Percentiles rank a stretch among this genome's conserved stretches.
These are phyloP conservation scores for Hevea brasiliensis DNA, from an alignment of 345 rosid species.

Conservation along the genomic window DNA sequence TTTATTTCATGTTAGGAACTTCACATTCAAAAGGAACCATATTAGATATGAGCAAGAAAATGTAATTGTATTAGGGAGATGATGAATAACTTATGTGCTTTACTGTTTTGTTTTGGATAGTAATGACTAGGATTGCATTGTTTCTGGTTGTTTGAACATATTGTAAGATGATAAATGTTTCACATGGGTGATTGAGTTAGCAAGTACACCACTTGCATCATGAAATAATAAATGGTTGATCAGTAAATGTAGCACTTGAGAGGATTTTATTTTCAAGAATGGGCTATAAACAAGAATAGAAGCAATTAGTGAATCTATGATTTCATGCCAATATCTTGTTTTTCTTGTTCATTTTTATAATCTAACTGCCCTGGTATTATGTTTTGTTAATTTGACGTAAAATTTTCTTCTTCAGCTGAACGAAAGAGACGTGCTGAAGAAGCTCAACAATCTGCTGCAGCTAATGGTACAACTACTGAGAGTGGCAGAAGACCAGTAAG, in stretches of 20 bases:
- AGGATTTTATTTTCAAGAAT: background rate
- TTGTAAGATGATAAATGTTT: background rate
- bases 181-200: background rate
- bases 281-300: background rate
- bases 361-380: background rate
- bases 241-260: too few relatives aligned
- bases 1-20: background rate
- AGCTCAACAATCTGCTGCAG: conserved; percentile 48
- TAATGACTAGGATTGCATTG: background rate
- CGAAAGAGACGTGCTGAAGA: too few relatives aligned
- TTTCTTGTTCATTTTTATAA: background rate
- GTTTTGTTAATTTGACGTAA: too few relatives aligned
- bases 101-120: background rate
- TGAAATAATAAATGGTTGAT: background rate
- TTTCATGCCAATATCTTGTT: background rate
- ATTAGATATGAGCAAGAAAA: background rate
- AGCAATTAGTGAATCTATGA: background rate
- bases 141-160: background rate
- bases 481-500: conserved; percentile 62
- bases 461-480: conserved; percentile 57
- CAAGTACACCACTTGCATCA: too few relatives aligned
- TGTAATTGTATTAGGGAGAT: background rate
- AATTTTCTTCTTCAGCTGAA: too few relatives aligned
- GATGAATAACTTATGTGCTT: background rate
- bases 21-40: background rate